Conservation (phyloP, 345 rosid species). For the Excoecaria agallocha region DNA sequence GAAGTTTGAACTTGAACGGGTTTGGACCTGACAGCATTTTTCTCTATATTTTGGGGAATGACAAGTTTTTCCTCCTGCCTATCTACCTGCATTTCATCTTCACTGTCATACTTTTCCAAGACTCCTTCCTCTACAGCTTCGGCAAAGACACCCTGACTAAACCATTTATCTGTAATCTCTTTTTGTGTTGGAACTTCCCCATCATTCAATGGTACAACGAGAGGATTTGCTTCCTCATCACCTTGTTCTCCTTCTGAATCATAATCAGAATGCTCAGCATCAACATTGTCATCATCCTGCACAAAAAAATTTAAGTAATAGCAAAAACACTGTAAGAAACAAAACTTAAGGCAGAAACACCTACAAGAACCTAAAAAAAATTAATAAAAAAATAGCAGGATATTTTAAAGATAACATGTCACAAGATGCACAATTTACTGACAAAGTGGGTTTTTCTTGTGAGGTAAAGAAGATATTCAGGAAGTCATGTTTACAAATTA, state of each 20-base stretch:
- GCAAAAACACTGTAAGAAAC: background rate
- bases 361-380: background rate
- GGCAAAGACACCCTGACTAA: slow-evolving; percentile 74
- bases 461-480: background rate
- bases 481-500: background rate
- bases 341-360: background rate
- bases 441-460: background rate
- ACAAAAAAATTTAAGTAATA: background rate
- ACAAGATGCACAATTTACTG: background rate
- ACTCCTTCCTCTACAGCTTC: slow-evolving; percentile 79
- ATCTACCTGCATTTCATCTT: slow-evolving; percentile 50
- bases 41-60: slow-evolving; percentile 28
- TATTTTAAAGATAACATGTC: background rate
- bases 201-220: slow-evolving; percentile 65
- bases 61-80: slow-evolving; percentile 22
- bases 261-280: slow-evolving; percentile 45
- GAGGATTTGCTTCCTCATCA: slow-evolving; percentile 77
- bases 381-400: background rate
- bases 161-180: slow-evolving; percentile 81
- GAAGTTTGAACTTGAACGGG: slow-evolving; percentile 21
- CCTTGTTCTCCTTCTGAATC: slow-evolving; percentile 64
- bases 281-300: slow-evolving; percentile 58
- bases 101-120: slow-evolving; percentile 48
- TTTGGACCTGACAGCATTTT: slow-evolving; percentile 22
- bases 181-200: slow-evolving; percentile 57